A percentile compares a stretch with the other conserved stretches of the same genome.
phyloP scores from a whole-genome alignment of 75 land plant genomes.

The Selaginella tamariscina region DNA sequence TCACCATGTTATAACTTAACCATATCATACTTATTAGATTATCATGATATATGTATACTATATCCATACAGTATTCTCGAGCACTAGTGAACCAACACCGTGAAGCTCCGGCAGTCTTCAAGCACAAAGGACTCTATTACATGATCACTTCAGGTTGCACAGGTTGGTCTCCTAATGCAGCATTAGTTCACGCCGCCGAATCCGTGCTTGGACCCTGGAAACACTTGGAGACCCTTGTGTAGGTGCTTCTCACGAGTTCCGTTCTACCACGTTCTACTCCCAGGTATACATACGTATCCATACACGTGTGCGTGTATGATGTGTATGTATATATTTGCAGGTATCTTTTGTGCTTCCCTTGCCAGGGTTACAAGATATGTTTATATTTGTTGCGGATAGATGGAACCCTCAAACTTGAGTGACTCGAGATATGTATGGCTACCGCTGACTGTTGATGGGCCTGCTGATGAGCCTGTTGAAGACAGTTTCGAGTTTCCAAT shows the following conservation, averaged over 20 bases:
- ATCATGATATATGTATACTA: too few relatives aligned
- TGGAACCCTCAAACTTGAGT: constrained; percentile 85
- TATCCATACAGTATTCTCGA: constrained; percentile 36
- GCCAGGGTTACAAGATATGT: constrained; percentile 52
- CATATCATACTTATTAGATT: too few relatives aligned
- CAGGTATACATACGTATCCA: too few relatives aligned
- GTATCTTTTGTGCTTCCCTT: constrained; percentile 83
- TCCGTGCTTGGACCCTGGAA: constrained; percentile 97
- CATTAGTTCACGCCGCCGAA: constrained; percentile 92
- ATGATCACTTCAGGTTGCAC: constrained; percentile 99
- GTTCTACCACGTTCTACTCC: constrained; percentile 69
- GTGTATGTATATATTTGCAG: too few relatives aligned
- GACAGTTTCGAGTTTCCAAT: constrained; percentile 81
- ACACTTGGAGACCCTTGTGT: constrained; percentile 90
- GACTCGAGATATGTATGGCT: constrained; percentile 97
- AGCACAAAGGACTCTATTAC: constrained; percentile 69
- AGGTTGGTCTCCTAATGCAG: constrained; percentile 93
- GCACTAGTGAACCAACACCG: constrained; percentile 63
- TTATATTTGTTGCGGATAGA: constrained; percentile 36
- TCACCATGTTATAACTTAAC: too few relatives aligned
- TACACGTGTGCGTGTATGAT: too few relatives aligned
- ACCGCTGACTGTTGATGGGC: constrained; percentile 67
- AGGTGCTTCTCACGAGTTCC: constrained; percentile 61
- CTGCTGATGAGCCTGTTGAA: constrained; percentile 59
- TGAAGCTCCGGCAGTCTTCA: constrained; percentile 95